These are phyloP conservation scores for Kodamaea fukazawae DNA, from an alignment of 805 yeast species.

Conservation along the genomic window DNA sequence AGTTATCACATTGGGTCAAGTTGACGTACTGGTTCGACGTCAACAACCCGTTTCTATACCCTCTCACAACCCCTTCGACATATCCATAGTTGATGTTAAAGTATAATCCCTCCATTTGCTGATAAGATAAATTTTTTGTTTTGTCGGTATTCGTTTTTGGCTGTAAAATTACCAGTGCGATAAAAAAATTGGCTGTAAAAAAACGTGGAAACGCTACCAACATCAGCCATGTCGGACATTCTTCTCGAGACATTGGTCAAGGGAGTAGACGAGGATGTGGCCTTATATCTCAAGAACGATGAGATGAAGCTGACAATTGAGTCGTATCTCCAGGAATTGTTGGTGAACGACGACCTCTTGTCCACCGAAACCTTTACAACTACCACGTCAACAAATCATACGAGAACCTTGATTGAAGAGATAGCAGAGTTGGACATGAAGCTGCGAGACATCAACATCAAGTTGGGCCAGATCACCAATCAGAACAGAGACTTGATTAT, in stretches of 20 bases:
- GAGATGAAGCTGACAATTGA: constrained; percentile 21
- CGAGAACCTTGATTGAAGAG: constrained; percentile 55
- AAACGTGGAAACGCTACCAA: no score
- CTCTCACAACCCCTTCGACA: constrained; percentile 93
- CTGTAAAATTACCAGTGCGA: no score
- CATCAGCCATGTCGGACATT: constrained; percentile 27
- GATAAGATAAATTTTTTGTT: background rate
- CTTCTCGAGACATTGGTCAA: constrained; percentile 31
- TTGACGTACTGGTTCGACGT: constrained; percentile 81
- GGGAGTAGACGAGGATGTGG: constrained; percentile 25
- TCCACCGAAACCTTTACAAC: constrained; percentile 44
- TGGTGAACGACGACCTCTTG: constrained; percentile 48
- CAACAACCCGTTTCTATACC: constrained; percentile 82
- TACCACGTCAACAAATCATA: constrained; percentile 22
- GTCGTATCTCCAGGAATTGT: constrained; percentile 35
- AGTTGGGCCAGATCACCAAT: constrained; percentile 42
- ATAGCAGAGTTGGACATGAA: constrained; percentile 68
- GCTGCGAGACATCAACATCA: constrained; percentile 47
- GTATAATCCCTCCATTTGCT: constrained; percentile 85
- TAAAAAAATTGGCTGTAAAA: no score
- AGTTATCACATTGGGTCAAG: constrained; percentile 90
- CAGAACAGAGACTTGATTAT: constrained; percentile 47
- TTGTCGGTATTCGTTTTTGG: no score
- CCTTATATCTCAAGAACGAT: constrained; percentile 19
- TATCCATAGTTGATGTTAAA: constrained; percentile 89